phyloP scores from a whole-genome alignment of 139 green algal genomes.

The Prasinococcaceae sp. region DNA sequence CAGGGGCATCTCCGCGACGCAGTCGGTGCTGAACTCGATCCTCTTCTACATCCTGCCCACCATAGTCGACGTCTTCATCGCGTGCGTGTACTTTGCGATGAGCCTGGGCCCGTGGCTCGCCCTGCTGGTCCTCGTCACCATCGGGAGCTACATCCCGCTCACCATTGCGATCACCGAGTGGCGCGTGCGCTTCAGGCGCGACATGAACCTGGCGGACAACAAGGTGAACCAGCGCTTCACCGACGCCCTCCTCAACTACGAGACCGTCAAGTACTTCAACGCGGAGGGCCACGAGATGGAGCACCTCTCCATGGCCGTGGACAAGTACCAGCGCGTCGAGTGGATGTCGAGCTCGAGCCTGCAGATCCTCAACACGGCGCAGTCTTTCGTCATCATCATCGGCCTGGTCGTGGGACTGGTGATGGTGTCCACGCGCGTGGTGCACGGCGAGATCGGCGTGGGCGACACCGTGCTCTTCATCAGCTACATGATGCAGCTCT shows the following conservation, averaged over 20 bases:
- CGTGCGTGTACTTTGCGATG: slow-evolving; percentile 51
- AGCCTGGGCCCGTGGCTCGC: slow-evolving; percentile 54
- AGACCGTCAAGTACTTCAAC: slow-evolving; percentile 67
- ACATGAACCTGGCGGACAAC: slow-evolving; percentile 66
- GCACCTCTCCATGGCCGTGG: slow-evolving; percentile 45
- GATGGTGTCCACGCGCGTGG: slow-evolving; percentile 19
- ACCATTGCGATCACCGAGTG: slow-evolving; percentile 73
- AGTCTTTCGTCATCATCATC: slow-evolving; percentile 61
- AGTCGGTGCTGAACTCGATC: slow-evolving; percentile 29
- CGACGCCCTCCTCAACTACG: slow-evolving; percentile 80
- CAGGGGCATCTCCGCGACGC: not conserved
- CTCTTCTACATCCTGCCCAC: slow-evolving; percentile 61
- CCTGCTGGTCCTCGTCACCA: slow-evolving; percentile 60
- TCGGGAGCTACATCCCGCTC: slow-evolving; percentile 72
- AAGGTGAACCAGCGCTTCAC: slow-evolving; percentile 41
- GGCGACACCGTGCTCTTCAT: slow-evolving; percentile 16
- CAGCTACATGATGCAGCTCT: slow-evolving; percentile 59
- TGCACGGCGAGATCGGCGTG: slow-evolving; percentile 6
- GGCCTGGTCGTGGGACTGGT: slow-evolving; percentile 41
- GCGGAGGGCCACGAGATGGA: slow-evolving; percentile 53
- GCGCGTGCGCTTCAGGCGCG: slow-evolving; percentile 45
- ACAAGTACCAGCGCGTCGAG: slow-evolving; percentile 52
- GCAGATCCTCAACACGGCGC: slow-evolving; percentile 62
- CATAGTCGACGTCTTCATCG: slow-evolving; percentile 55
- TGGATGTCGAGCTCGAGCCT: slow-evolving; percentile 24